Evolutionary conservation across 208 protist species (phyloP), one percentile per base, ranked within the genome.

Genomic region (Spironucleus salmonicida): DNA sequence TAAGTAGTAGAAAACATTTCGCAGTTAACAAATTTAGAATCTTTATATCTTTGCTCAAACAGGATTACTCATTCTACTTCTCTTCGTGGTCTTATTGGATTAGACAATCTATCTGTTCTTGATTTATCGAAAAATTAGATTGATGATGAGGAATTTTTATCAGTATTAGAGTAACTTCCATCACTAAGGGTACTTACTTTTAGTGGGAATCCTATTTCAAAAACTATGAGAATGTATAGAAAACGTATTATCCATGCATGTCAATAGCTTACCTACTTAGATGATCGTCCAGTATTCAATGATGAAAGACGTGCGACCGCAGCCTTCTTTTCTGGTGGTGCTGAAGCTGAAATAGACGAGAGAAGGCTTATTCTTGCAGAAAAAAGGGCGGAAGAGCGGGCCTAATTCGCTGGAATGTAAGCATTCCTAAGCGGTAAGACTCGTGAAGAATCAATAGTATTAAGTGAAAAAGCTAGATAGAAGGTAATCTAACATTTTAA

Each of bases 91-190:
- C 80, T 94, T 0, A 82, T 84, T 77, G 82, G 82, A 45, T 78
- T 89, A 1, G 62, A 84, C n/a, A 78, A 75, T 0, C 77, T 94
- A 45, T 87, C 85, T 0, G 89, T 90, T 59, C 83, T 95, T 11
- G 90, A 95, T 78, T 75, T 94, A 27, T 91, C 89, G 27, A 87
- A 90, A 40, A 95, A 95, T 78, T 66, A 78, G 27, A 89, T 95
- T 4, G 57, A 84, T 0, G 89, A 92, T 74, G 49, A 69, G n/a
- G 85, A 78, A 62, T 61, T 92, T 27, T 76, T 89, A 0, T 75
- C 88, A 32, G 86, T 92, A 62, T 87, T 94, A 62, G 61, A 80
- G 58, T 57, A 81, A 0, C 78, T 94, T 35, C 88, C 89, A 13
- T 81, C 38, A 29, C 76, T 94, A 32, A 83, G 84, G 26, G 90